phyloP scores from a whole-genome alignment of 1,139 yeast species.

The Nematodospora anomalae region DNA sequence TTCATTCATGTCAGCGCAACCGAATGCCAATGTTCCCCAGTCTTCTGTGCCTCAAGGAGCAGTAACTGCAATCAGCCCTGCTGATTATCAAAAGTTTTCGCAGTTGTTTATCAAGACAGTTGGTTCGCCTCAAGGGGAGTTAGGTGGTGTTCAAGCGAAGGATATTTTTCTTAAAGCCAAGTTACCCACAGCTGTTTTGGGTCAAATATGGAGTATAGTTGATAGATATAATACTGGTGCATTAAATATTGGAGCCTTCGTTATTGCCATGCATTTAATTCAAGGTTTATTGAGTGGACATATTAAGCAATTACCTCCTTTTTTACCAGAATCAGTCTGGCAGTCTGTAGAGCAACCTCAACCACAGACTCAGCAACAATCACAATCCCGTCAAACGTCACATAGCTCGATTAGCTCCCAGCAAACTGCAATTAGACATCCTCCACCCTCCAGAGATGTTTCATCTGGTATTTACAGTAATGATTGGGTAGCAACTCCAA shows the following conservation, averaged over 20 bases:
- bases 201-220: conserved; percentile 86
- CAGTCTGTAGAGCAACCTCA: conserved; percentile 37
- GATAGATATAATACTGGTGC: conserved; percentile 76
- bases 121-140: conserved; percentile 45
- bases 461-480: conserved; percentile 16
- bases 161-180: conserved; percentile 87
- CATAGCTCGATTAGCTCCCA: conserved; percentile 56
- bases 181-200: conserved; percentile 70
- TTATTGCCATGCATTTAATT: conserved; percentile 93
- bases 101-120: conserved; percentile 76
- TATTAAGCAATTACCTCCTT: conserved; percentile 65
- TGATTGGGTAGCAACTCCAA: conserved; percentile 70
- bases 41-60: conserved; percentile 36
- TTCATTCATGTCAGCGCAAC: conserved; percentile 52
- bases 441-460: conserved; percentile 16
- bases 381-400: conserved; percentile 34
- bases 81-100: conserved; percentile 70
- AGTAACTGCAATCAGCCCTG: conserved; percentile 61
- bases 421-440: conserved; percentile 40
- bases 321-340: conserved; percentile 70
- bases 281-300: conserved; percentile 76
- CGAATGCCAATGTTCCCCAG: conserved; percentile 39
- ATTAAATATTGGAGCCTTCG: conserved; percentile 70
- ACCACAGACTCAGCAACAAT: conserved; percentile 9
- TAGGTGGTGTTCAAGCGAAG: conserved; percentile 77